These are phyloP conservation scores for Spergularia marina DNA, from an alignment of 148 eudicot species.

Conservation along the genomic window DNA sequence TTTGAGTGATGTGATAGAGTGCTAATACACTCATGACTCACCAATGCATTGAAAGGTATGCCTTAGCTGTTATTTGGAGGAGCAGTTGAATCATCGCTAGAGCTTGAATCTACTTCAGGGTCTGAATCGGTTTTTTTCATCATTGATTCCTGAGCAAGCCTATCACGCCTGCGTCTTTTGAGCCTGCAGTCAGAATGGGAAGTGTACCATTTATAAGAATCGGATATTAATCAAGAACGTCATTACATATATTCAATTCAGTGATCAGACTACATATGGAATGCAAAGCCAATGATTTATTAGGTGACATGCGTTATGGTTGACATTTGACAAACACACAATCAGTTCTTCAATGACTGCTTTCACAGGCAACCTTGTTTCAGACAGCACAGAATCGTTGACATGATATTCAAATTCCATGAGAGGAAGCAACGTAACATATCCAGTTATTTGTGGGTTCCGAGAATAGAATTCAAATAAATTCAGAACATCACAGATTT, in stretches of 20 bases:
- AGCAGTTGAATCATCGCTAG: constrained; percentile 22
- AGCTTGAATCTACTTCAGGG: constrained; percentile 28
- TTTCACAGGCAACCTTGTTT: too few relatives aligned
- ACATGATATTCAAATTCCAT: too few relatives aligned
- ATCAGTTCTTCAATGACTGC: too few relatives aligned
- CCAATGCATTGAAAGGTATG: not conserved
- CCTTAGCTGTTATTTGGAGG: constrained; percentile 1
- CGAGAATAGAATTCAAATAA: too few relatives aligned
- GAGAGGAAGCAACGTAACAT: too few relatives aligned
- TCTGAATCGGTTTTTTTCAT: constrained; percentile 14
- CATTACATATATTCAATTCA: not conserved
- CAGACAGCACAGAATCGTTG: too few relatives aligned
- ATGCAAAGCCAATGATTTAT: too few relatives aligned
- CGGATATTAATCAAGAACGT: not conserved
- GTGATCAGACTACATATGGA: not conserved
- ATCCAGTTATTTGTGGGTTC: too few relatives aligned
- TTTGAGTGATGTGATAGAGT: not conserved
- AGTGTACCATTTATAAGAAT: not conserved
- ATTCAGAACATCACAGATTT: too few relatives aligned
- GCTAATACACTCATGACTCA: not conserved
- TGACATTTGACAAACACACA: too few relatives aligned
- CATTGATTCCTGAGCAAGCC: constrained; percentile 21
- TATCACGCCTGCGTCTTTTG: constrained; percentile 13
- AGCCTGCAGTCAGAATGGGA: constrained; percentile 12
- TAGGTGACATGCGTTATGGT: too few relatives aligned